These are phyloP conservation scores for Hemerocallis citrina DNA, from an alignment of 106 monocot genomes.

Conservation along the genomic window DNA sequence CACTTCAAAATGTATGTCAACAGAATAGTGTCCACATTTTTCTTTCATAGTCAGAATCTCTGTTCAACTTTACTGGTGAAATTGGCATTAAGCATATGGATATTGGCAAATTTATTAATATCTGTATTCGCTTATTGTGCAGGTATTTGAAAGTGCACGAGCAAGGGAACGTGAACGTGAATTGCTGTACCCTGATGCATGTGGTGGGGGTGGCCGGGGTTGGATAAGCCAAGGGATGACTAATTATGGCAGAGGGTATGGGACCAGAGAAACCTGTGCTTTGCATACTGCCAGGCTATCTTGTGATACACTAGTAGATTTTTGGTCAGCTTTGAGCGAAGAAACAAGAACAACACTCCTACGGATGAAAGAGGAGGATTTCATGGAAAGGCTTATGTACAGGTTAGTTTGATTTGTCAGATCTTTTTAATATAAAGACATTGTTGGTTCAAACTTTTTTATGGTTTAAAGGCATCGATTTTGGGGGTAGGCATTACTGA, in stretches of 20 bases:
- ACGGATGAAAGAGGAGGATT: constrained; percentile 97
- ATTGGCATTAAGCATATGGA: neutral
- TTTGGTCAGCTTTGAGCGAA: constrained; percentile 78
- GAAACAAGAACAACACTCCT: constrained; percentile 70
- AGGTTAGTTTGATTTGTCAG: constrained; percentile 34
- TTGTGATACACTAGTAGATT: constrained; percentile 84
- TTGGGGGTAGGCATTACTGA: too few relatives aligned
- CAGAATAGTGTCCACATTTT: neutral
- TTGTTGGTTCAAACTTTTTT: neutral
- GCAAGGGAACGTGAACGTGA: constrained; percentile 88
- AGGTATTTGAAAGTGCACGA: constrained; percentile 90
- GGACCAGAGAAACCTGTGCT: constrained; percentile 87
- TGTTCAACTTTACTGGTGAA: neutral
- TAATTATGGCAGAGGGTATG: constrained; percentile 75
- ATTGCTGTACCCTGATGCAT: constrained; percentile 94
- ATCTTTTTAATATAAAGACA: neutral
- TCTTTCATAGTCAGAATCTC: neutral
- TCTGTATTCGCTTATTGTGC: neutral
- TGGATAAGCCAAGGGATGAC: constrained; percentile 95
- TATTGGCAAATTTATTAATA: neutral
- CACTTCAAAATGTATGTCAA: constrained; percentile 70
- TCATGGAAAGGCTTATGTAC: constrained; percentile 91
- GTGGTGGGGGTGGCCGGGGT: constrained; percentile 91
- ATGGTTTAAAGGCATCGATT: neutral
- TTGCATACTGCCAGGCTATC: constrained; percentile 93